Evolutionary conservation across 768 basidiomycete species (phyloP).

Genomic region (Rubroboletus pulcherrimus): DNA sequence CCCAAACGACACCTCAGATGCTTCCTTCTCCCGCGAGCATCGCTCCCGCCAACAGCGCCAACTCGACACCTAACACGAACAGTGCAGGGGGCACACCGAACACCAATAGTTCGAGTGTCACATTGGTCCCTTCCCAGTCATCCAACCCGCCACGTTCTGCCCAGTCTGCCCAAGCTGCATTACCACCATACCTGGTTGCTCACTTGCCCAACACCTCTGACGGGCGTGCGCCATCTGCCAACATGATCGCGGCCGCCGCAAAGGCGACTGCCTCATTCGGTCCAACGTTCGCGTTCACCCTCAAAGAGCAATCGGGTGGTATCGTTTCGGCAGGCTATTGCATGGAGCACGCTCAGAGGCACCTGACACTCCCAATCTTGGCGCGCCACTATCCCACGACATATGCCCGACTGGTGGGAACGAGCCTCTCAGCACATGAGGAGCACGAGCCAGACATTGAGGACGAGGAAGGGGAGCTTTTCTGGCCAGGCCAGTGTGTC

Average conservation of each 20-base stretch:
- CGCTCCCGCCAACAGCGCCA: slow-evolving; percentile 62
- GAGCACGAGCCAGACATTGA: slow-evolving; percentile 81
- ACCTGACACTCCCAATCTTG: slow-evolving; percentile 63
- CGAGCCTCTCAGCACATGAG: slow-evolving; percentile 57
- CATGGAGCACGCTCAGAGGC: slow-evolving; percentile 47
- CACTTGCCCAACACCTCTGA: slow-evolving; percentile 30
- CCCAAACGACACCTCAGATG: slow-evolving; percentile 61
- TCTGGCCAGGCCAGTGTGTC: slow-evolving; percentile 72
- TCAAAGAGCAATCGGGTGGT: slow-evolving; percentile 33
- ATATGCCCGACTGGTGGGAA: slow-evolving; percentile 67
- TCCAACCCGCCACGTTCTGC: slow-evolving; percentile 28
- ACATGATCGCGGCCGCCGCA: slow-evolving; percentile 30
- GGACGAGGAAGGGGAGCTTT: slow-evolving; percentile 83
- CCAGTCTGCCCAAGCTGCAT: slow-evolving; percentile 34
- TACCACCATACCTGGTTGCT: slow-evolving; percentile 35
- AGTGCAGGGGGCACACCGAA: slow-evolving; percentile 56
- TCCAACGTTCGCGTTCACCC: slow-evolving; percentile 21
- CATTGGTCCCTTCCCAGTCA: slow-evolving; percentile 23
- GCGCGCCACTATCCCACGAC: slow-evolving; percentile 72
- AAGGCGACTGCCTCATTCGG: slow-evolving; percentile 30
- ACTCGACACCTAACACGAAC: slow-evolving; percentile 66
- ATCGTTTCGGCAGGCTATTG: slow-evolving; percentile 40
- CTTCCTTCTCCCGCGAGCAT: slow-evolving; percentile 76
- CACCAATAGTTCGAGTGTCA: slow-evolving; percentile 28
- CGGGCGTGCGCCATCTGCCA: slow-evolving; percentile 26